These are phyloP conservation scores for Pugionium dolabratum DNA, from an alignment of 345 rosid genomes.

Conservation along the genomic window DNA sequence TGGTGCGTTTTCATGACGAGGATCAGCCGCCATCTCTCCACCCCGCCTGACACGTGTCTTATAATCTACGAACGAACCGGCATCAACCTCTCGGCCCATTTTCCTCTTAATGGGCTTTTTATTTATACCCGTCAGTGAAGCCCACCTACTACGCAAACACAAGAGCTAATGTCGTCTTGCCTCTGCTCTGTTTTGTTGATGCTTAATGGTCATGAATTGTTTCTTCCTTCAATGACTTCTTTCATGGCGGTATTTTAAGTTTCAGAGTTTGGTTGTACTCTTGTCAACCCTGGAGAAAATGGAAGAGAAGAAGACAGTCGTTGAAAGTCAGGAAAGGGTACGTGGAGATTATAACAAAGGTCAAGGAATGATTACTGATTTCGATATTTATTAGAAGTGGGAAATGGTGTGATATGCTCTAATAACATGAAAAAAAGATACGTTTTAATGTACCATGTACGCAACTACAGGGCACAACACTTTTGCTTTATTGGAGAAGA, in stretches of 20 bases:
- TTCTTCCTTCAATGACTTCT: neutral
- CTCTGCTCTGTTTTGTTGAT: neutral
- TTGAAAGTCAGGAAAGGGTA: too few relatives aligned
- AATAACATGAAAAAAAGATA: neutral
- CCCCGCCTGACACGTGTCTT: constrained; percentile 28
- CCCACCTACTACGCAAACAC: neutral
- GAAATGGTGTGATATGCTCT: neutral
- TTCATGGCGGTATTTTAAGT: neutral
- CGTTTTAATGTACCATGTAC: too few relatives aligned
- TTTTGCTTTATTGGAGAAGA: neutral
- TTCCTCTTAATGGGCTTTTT: neutral
- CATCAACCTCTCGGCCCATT: constrained; percentile 17
- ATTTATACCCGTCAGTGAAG: neutral
- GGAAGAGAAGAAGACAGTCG: too few relatives aligned
- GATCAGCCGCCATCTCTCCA: constrained; percentile 34
- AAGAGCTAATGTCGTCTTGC: neutral
- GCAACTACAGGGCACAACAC: neutral
- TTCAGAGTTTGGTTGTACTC: neutral
- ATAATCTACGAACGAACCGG: constrained; percentile 32
- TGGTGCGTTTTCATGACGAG: constrained; percentile 37
- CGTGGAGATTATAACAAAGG: too few relatives aligned
- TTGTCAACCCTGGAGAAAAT: too few relatives aligned
- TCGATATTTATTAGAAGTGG: constrained; percentile 11
- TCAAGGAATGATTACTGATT: neutral
- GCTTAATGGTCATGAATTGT: neutral